Conservation (phyloP, 2,329 filamentous ascomycete genomes). For the Colletotrichum sojae region DNA sequence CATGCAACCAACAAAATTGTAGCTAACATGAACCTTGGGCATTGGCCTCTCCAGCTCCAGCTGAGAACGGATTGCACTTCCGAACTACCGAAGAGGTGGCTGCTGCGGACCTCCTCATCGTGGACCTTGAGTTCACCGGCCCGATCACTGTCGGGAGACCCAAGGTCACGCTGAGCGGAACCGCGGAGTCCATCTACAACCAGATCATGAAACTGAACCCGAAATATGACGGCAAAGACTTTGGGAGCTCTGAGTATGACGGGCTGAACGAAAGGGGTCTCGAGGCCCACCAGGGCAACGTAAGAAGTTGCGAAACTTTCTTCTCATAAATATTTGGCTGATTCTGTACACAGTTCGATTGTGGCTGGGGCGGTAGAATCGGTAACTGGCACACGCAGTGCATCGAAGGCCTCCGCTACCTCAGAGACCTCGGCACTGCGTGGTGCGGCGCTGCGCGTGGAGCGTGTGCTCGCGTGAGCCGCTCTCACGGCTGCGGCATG, state of each 20-base stretch:
- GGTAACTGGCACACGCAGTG: slow-evolving; percentile 15
- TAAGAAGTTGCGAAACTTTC: background rate
- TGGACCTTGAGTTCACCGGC: slow-evolving; percentile 22
- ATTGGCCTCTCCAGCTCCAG: too few relatives aligned
- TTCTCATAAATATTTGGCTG: background rate
- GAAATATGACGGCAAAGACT: background rate
- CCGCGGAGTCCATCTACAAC: slow-evolving; percentile 22
- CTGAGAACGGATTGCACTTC: background rate
- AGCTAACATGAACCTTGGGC: too few relatives aligned
- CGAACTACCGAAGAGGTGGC: slow-evolving; percentile 15
- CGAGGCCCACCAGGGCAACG: slow-evolving; percentile 8
- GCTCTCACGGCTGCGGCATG: slow-evolving; percentile 28
- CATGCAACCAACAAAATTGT: too few relatives aligned
- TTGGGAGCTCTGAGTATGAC: background rate
- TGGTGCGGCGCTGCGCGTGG: slow-evolving; percentile 15
- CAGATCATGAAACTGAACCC: slow-evolving; percentile 28
- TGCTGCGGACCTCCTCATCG: slow-evolving; percentile 1
- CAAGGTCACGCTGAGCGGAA: slow-evolving; percentile 30
- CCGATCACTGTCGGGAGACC: slow-evolving; percentile 16
- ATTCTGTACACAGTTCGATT: background rate
- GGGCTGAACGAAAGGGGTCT: slow-evolving; percentile 1
- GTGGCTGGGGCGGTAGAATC: slow-evolving; percentile 1
- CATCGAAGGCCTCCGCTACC: background rate
- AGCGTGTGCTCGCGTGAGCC: slow-evolving; percentile 25
- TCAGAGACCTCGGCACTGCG: slow-evolving; percentile 11